Evolutionary conservation across 202 grass and related monocot genomes (phyloP).

Genomic region (Carex sylvatica): DNA sequence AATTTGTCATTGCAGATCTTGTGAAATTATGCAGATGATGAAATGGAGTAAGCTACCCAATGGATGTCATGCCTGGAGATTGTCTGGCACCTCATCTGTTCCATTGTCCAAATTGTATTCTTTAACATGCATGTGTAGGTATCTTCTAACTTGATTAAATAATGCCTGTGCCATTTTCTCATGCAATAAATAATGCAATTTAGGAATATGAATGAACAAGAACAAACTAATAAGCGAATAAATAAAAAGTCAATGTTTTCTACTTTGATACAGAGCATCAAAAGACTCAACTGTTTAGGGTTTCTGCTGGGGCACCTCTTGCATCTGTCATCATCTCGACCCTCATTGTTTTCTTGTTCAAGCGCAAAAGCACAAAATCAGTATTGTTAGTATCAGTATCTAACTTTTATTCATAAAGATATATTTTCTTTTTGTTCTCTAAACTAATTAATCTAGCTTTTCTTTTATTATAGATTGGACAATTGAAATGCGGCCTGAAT

Average conservation of each 20-base stretch:
- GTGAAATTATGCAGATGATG: neutral
- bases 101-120: neutral
- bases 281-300: conserved; percentile 72
- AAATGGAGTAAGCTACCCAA: neutral
- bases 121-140: neutral
- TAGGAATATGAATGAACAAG: neutral
- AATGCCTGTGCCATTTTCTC: neutral
- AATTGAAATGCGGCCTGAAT: conserved; percentile 79
- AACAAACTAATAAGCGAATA: neutral
- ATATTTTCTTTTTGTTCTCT: neutral
- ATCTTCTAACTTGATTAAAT: neutral
- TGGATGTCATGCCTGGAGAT: neutral
- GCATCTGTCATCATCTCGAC: conserved; percentile 80
- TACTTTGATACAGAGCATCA: conserved; percentile 61
- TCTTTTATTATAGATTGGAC: conserved; percentile 47
- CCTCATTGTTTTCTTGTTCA: conserved; percentile 79
- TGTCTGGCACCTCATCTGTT: neutral
- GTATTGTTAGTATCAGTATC: conserved; percentile 53
- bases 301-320: conserved; percentile 79
- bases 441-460: neutral
- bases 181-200: neutral
- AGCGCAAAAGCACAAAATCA: conserved; percentile 79
- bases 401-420: neutral
- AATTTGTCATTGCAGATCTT: neutral
- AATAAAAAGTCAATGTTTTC: too few relatives aligned